These are phyloP conservation scores for Flaveria linearis DNA, from an alignment of 129 eudicot genomes.

Conservation along the genomic window DNA sequence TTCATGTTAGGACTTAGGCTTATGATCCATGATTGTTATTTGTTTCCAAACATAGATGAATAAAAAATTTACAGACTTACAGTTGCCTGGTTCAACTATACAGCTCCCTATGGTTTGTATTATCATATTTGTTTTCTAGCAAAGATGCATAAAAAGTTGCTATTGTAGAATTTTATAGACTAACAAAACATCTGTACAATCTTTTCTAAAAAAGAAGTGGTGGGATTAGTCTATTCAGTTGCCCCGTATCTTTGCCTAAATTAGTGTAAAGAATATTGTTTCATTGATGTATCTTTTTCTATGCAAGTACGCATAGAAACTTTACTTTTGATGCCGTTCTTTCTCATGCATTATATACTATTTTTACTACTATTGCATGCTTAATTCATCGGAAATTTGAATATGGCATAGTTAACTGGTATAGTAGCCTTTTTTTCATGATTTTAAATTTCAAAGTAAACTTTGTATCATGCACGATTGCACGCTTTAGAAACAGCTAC, in stretches of 20 bases:
- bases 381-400: no score
- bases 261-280: slow-evolving; percentile 1
- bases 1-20: neutral
- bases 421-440: no score
- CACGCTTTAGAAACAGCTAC: no score
- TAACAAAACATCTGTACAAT: slow-evolving; percentile 1
- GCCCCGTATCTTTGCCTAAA: neutral
- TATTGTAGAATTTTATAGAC: neutral
- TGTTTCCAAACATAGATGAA: slow-evolving; percentile 3
- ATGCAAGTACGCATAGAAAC: neutral
- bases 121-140: neutral
- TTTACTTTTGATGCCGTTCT: no score
- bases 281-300: slow-evolving; percentile 6
- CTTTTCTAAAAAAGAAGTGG: neutral
- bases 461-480: no score
- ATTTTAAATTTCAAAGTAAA: no score
- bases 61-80: neutral
- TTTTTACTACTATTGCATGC: no score
- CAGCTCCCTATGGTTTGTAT: neutral
- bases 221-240: neutral
- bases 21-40: neutral
- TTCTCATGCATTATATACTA: no score
- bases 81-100: neutral
- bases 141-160: neutral
- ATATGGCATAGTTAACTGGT: no score